phyloP scores from a whole-genome alignment of 306 rosid genomes.

The Mucuna pruriens region DNA sequence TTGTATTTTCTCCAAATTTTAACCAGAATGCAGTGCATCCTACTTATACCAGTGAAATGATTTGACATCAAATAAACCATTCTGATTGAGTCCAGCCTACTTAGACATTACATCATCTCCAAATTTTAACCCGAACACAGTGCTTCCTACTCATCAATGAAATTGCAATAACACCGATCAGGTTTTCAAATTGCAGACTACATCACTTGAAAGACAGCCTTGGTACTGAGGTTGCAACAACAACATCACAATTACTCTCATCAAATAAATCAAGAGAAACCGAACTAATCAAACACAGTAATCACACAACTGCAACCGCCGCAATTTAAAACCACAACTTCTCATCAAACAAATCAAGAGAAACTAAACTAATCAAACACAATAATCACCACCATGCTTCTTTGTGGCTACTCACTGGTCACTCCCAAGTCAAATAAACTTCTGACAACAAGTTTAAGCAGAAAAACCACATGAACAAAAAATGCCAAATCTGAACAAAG shows the following conservation, averaged over 20 bases:
- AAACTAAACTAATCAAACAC: conserved; percentile 9
- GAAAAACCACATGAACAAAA: background rate
- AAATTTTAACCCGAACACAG: conserved; percentile 26
- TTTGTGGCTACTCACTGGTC: background rate
- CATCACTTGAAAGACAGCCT: background rate
- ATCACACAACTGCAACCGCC: background rate
- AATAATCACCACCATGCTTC: background rate
- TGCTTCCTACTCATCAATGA: conserved; percentile 4
- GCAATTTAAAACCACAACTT: background rate
- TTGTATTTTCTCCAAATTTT: conserved; percentile 4
- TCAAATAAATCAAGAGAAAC: background rate
- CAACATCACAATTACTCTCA: too few relatives aligned
- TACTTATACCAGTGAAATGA: background rate
- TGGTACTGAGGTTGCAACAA: background rate
- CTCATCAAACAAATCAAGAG: conserved; percentile 22
- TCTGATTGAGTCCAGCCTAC: too few relatives aligned
- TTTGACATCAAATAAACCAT: background rate
- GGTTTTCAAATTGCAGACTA: background rate
- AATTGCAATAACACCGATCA: background rate
- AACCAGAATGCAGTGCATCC: conserved; percentile 10
- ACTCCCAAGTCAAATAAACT: conserved; percentile 31
- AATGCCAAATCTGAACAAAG: conserved; percentile 16
- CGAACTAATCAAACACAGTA: conserved; percentile 5
- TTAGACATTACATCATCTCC: conserved; percentile 1
- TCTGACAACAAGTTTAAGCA: conserved; percentile 19